Conservation (phyloP, 2,329 filamentous ascomycete species). For the Penicillium nordicum region DNA sequence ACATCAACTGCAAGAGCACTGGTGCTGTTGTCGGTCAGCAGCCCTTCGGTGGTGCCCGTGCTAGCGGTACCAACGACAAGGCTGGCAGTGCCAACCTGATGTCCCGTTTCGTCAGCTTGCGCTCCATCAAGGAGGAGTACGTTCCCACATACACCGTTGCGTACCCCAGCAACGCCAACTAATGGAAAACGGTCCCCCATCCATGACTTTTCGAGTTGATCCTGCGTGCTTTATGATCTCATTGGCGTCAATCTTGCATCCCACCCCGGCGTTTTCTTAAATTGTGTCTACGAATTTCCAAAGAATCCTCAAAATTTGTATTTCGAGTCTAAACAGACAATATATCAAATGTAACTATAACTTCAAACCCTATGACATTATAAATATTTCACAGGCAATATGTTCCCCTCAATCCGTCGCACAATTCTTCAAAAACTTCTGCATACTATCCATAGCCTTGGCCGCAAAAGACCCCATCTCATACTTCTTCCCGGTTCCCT, state of each 20-base stretch:
- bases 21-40: conserved; percentile 71
- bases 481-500: conserved; percentile 53
- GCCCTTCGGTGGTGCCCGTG: conserved; percentile 66
- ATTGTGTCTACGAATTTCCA: conserved; percentile 1
- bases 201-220: not conserved
- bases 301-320: conserved; percentile 3
- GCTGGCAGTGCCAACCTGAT: conserved; percentile 64
- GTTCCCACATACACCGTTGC: conserved; percentile 58
- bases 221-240: conserved; percentile 18
- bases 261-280: conserved; percentile 17
- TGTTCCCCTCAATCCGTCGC: conserved; percentile 10
- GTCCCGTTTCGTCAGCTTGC: conserved; percentile 63
- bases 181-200: conserved; percentile 31
- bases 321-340: conserved; percentile 2
- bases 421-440: conserved; percentile 44
- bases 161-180: conserved; percentile 68
- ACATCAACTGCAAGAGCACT: conserved; percentile 53
- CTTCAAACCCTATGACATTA: not conserved
- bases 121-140: conserved; percentile 75
- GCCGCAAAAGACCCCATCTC: conserved; percentile 49
- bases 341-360: not conserved
- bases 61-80: conserved; percentile 71
- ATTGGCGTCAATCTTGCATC: conserved; percentile 22
- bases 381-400: not conserved
- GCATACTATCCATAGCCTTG: conserved; percentile 51